Evolutionary conservation across 176 grass and related monocot species (phyloP), one percentile per base, ranked within the genome.

Genomic region (Tillandsia leiboldiana): DNA sequence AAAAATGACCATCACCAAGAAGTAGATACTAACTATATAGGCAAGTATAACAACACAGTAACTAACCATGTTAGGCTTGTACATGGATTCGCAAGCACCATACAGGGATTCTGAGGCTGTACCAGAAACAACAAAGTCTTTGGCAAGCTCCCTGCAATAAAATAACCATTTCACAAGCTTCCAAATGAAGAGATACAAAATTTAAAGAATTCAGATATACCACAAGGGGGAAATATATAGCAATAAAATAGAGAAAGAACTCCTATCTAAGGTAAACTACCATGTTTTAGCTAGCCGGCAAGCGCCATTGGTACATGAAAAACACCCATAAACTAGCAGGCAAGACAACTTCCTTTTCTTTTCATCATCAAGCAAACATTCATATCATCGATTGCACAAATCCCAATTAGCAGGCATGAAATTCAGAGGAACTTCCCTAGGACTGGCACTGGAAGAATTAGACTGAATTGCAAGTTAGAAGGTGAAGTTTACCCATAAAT

Each of bases 51-150:
- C 57, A 49, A 52, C n/a, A 78, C 13, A 68, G 48, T 53, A 20
- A 83, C 79, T 81, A 90, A 97, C 86, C 94, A 97, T 97, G 79
- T 87, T 70, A 76, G 89, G 89, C 66, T 97, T 92, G 68, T 92
- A 97, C 93, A 97, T 97, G 77, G 93, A 90, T 69, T 97, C 93
- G 50, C 86, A 92, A 64, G 76, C 86, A 86, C 93, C 93, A 87
- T 92, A 92, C 64, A 97, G 72, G 72, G 86, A 92, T 59, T 96
- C 93, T 6, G 86, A 79, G 85, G 93, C 86, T 68, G 89, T 90
- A 71, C 89, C 86, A 28, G 93, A 92, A 50, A 97, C 93, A 18
- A 97, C 93, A 87, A 90, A 97, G 81, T 97, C 89, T 77, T 97
- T 87, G 7, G 93, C 93, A 47, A 97, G 79, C 53, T 97, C 89